A percentile compares a stretch with the other conserved stretches of the same genome.
Conservation (phyloP, 345 rosid genomes). For the Gossypium turneri region DNA sequence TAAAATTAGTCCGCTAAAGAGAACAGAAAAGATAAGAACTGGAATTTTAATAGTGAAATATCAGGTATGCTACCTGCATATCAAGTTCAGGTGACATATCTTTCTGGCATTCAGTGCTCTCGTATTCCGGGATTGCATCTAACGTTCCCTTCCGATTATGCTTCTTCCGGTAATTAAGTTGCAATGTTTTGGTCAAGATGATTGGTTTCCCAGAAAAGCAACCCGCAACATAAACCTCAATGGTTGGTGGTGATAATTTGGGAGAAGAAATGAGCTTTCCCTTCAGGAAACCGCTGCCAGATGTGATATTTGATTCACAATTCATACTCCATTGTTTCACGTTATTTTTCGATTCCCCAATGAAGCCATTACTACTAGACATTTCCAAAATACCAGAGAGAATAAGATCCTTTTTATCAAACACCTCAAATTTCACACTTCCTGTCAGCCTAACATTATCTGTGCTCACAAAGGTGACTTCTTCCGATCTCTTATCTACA, state of each 20-base stretch:
- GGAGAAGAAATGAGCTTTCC: conserved; percentile 47
- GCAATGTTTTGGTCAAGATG: conserved; percentile 74
- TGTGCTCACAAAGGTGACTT: conserved; percentile 85
- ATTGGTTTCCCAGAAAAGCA: conserved; percentile 72
- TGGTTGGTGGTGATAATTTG: conserved; percentile 44
- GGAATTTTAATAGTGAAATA: neutral
- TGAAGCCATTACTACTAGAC: conserved; percentile 48
- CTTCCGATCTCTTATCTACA: conserved; percentile 73
- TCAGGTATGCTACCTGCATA: conserved; percentile 49
- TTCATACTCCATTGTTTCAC: conserved; percentile 66
- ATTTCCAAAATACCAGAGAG: conserved; percentile 74
- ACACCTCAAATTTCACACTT: conserved; percentile 79
- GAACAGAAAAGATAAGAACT: neutral
- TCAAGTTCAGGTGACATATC: conserved; percentile 36
- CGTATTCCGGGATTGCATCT: conserved; percentile 78
- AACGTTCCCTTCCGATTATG: conserved; percentile 44
- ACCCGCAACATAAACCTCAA: conserved; percentile 88
- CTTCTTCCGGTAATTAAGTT: conserved; percentile 63
- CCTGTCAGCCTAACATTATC: conserved; percentile 74
- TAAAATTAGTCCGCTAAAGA: neutral
- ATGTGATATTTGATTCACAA: conserved; percentile 55
- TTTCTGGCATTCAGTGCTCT: conserved; percentile 45
- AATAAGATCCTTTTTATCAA: conserved; percentile 51
- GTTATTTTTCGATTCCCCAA: conserved; percentile 52
- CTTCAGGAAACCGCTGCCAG: conserved; percentile 60